Evolutionary conservation across 345 rosid species (phyloP).

Genomic region (Combretum micranthum): DNA sequence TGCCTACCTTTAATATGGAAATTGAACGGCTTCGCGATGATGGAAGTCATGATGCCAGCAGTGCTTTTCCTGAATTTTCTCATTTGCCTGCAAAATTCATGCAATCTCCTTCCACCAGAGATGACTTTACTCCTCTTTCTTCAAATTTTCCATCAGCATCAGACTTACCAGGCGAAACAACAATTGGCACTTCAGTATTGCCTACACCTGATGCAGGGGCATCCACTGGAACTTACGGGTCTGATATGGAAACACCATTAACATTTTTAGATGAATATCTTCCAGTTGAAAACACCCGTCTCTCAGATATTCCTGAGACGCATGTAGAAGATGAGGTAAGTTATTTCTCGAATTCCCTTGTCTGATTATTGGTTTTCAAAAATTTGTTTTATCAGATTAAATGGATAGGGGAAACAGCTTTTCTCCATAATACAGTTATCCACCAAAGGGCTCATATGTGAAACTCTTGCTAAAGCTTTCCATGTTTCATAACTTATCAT

Average conservation of each 20-base stretch:
- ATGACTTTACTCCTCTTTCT: slow-evolving; percentile 31
- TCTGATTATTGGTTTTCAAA: too few species aligned
- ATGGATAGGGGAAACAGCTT: too few species aligned
- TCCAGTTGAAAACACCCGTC: slow-evolving; percentile 27
- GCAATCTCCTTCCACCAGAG: slow-evolving; percentile 37
- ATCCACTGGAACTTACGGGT: slow-evolving; percentile 27
- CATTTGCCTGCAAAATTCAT: slow-evolving; percentile 18
- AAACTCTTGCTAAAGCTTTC: too few species aligned
- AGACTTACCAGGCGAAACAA: slow-evolving; percentile 19
- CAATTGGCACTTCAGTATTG: slow-evolving; percentile 17
- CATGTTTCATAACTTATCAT: too few species aligned
- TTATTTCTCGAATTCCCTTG: neutral
- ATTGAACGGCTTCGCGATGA: slow-evolving; percentile 42
- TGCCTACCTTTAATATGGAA: slow-evolving; percentile 15
- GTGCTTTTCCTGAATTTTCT: slow-evolving; percentile 22
- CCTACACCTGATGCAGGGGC: slow-evolving; percentile 23
- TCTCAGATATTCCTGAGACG: slow-evolving; percentile 56
- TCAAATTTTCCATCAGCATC: slow-evolving; percentile 19
- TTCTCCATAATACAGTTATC: too few species aligned
- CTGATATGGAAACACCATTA: slow-evolving; percentile 48
- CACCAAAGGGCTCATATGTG: too few species aligned
- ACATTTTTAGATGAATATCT: slow-evolving; percentile 27
- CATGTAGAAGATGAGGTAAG: slow-evolving; percentile 42
- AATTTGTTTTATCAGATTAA: too few species aligned
- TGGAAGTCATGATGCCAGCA: slow-evolving; percentile 11